Evolutionary conservation across 73 alveolate genomes (phyloP), one percentile per base, ranked within the genome.

Genomic region (Durusdinium trenchii): DNA sequence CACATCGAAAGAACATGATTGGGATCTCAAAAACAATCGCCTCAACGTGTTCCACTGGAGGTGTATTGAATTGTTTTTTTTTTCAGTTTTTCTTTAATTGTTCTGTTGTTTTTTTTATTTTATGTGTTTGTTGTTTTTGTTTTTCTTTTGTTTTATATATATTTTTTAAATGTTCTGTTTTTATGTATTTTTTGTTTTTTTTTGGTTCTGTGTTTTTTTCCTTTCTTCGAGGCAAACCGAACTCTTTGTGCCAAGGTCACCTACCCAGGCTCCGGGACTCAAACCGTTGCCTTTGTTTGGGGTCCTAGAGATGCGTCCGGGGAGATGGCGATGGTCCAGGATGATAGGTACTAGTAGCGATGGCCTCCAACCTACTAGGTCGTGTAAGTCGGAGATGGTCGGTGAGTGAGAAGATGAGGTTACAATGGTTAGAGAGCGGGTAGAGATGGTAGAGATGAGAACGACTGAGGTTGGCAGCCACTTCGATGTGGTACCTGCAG

Each of bases 401-500:
- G 69, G 69, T 16, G 69, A 57, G 69, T 23, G n/a, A n/a, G n/a
- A n/a, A n/a, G n/a, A n/a, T n/a, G n/a, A n/a, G n/a, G n/a, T n/a
- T n/a, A n/a, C n/a, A n/a, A n/a, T n/a, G n/a, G n/a, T n/a, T n/a
- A 14, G 43, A 40, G 3, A 78, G 62, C 43, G 87, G 43, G 12
- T 18, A 20, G 43, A 36, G 86, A 3, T 45, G 6, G 28, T 32
- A 6, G 86, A 40, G 9, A 0, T 76, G 0, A 64, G n/a, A 28
- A 28, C 46, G n/a, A 23, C 23, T 84, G 64, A 87, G 95, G 95
- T 87, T 6, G 96, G 96, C 5, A 90, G 96, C 86, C 96, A 90
- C 71, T 90, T 90, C 75, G 96, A 90, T n/a, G 96, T 90, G 47
- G 96, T 90, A 42, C 96, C 96, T 3, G 96, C 96, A 6, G 96